Evolutionary conservation across 2,329 filamentous ascomycete species (phyloP), one percentile per base, ranked within the genome.

Genomic region (Ophiostoma sp.): DNA sequence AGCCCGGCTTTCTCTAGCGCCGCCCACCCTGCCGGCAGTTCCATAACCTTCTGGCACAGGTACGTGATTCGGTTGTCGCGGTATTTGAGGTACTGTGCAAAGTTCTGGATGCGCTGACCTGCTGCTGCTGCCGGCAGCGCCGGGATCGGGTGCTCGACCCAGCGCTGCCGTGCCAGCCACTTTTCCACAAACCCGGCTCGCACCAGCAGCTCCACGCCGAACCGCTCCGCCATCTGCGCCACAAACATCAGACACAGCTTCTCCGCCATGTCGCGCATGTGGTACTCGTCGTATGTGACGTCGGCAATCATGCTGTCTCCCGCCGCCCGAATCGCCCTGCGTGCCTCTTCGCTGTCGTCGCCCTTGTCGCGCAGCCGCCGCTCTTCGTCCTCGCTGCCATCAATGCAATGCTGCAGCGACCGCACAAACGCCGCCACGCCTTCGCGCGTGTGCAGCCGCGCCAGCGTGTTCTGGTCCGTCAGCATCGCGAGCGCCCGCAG

Each of bases 161-260:
- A 93, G 7, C 86, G 84, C 75, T 93, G 91, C 73, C 85, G 87
- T 45, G 81, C 84, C n/a, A 93, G 82, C 90, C 90, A 93, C 68
- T 85, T 86, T 70, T 89, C 87, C 52, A 93, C 82, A 71, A 93
- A 86, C 6, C 83, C 83, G 49, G 88, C 86, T 75, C 85, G 81
- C 68, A 89, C 78, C 18, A 92, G 77, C 67, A 83, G 83, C 40
- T 82, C 81, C 1, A 83, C 78, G 18, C 85, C 83, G 72, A 85
- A 85, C 70, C 85, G 84, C 69, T 81, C 82, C n/a, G 89, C 80
- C 2, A 92, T 78, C 70, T 87, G 81, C 45, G 79, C 77, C 64
- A 87, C 74, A 63, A 89, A 81, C 76, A 85, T 81, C 64, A 89
- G 81, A 69, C 84, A 86, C 38, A 86, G 81, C 72, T 84, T 83